phyloP scores from a whole-genome alignment of 2,329 filamentous ascomycete genomes.

The Phaeomoniella chlamydospora region DNA sequence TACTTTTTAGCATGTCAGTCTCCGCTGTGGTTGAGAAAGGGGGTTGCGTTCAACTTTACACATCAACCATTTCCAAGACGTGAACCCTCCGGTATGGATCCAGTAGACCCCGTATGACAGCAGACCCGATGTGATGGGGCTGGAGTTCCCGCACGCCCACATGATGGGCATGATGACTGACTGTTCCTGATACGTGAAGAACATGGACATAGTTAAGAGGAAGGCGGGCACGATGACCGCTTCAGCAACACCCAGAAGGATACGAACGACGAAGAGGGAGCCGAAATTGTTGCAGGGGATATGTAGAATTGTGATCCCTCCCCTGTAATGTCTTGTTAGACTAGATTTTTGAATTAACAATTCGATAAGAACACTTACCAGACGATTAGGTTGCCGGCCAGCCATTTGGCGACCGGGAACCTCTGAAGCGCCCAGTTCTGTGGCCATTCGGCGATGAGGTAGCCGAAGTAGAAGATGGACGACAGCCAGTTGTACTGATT shows the following conservation, averaged over 20 bases:
- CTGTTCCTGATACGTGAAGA: slow-evolving; percentile 22
- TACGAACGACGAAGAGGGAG: slow-evolving; percentile 35
- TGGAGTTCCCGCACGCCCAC: slow-evolving; percentile 24
- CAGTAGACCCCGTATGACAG: slow-evolving; percentile 27
- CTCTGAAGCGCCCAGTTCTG: slow-evolving; percentile 33
- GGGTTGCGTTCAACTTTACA: slow-evolving; percentile 1
- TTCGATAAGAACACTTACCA: background rate
- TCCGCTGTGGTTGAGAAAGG: slow-evolving; percentile 14
- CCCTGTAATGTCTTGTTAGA: background rate
- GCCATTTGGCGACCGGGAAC: slow-evolving; percentile 32
- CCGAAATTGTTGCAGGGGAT: slow-evolving; percentile 30
- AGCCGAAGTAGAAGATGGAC: slow-evolving; percentile 30
- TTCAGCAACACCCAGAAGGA: slow-evolving; percentile 41
- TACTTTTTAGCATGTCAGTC: slow-evolving; percentile 24
- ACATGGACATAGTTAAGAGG: slow-evolving; percentile 22
- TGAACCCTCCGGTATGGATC: slow-evolving; percentile 23
- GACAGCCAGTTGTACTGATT: slow-evolving; percentile 25
- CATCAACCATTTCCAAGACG: slow-evolving; percentile 16
- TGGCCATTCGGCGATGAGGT: slow-evolving; percentile 36
- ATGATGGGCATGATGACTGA: slow-evolving; percentile 20
- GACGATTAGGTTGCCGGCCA: slow-evolving; percentile 18
- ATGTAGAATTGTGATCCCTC: background rate
- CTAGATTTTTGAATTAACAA: background rate
- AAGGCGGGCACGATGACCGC: slow-evolving; percentile 40
- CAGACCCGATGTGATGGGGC: slow-evolving; percentile 23